Evolutionary conservation across 139 green algal species (phyloP), one percentile per base, ranked within the genome.

Genomic region (Asterochloris erici): DNA sequence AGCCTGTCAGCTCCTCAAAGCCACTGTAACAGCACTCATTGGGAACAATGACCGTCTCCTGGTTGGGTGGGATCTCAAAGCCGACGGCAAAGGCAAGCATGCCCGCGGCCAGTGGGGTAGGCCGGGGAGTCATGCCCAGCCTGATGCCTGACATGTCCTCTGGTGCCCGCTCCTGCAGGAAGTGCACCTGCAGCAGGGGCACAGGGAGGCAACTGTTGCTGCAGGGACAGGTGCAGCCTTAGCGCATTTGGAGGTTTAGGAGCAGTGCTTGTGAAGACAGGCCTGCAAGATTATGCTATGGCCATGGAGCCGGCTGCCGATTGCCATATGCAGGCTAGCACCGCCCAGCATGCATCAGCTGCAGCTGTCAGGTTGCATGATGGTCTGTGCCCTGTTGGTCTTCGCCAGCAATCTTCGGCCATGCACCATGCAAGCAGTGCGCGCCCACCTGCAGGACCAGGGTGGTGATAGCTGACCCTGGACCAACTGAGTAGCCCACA

Each of bases 11-110:
- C 13, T 90, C 87, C 84, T 96, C 87, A 74, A 95, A 91, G 23
- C 85, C 88, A 0, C 71, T 69, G 83, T 95, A 96, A 89, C 93
- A 97, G 93, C 93, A 97, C 54, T 63, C 62, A 85, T 96, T 96
- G 28, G 82, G n/a, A 19, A 96, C 86, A 9, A 90, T 84, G 79
- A 90, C 77, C 29, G 74, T 76, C 24, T 79, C 26, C 78, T 85
- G 70, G 28, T 85, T 29, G 0, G 94, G 91, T 9, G 91, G 91
- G 26, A 97, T 92, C 68, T 23, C 71, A 80, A 97, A 97, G 68
- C 64, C 84, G 11, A 81, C 80, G 11, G 91, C 92, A 76, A 90
- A 97, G 24, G 88, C 86, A 14, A 96, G 74, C 81, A 97, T 86
- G 63, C 93, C 93, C 0, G 91, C 94, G 0, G 86, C 84, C 64